phyloP scores from a whole-genome alignment of 495 filamentous ascomycete species.

The Penicillium taxi region DNA sequence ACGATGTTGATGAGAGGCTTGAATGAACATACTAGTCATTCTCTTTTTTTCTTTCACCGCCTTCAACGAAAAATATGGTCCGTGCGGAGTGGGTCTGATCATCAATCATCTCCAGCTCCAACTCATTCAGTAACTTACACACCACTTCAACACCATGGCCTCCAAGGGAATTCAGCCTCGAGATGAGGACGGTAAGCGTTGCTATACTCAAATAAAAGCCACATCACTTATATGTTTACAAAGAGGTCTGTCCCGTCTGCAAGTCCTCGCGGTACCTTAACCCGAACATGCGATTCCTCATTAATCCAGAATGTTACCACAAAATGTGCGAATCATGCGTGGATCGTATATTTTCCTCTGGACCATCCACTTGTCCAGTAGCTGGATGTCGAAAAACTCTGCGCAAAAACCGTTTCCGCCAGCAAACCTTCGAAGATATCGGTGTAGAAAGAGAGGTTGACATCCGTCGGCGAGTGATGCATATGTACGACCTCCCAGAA shows the following conservation, averaged over 20 bases:
- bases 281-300: constrained; percentile 82
- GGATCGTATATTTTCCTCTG: constrained; percentile 83
- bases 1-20: too few relatives aligned
- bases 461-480: constrained; percentile 70
- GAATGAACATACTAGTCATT: too few relatives aligned
- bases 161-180: constrained; percentile 31
- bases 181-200: constrained; percentile 46
- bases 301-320: constrained; percentile 98
- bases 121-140: constrained; percentile 1
- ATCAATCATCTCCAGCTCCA: constrained; percentile 10
- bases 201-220: neutral
- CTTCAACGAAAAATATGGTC: constrained; percentile 7
- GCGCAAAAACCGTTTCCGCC: constrained; percentile 73
- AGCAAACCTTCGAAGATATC: constrained; percentile 85
- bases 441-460: constrained; percentile 91
- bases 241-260: constrained; percentile 93
- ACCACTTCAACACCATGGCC: constrained; percentile 22
- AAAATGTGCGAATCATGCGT: constrained; percentile 95
- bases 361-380: constrained; percentile 84
- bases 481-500: constrained; percentile 41
- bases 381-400: constrained; percentile 78
- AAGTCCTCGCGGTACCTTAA: constrained; percentile 93
- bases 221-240: constrained; percentile 7
- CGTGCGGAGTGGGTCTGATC: constrained; percentile 15
- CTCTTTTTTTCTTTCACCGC: too few relatives aligned